A percentile compares a stretch with the other conserved stretches of the same genome.
phyloP scores from a whole-genome alignment of 2,329 filamentous ascomycete species.

The Colletotrichum orchidophilum region DNA sequence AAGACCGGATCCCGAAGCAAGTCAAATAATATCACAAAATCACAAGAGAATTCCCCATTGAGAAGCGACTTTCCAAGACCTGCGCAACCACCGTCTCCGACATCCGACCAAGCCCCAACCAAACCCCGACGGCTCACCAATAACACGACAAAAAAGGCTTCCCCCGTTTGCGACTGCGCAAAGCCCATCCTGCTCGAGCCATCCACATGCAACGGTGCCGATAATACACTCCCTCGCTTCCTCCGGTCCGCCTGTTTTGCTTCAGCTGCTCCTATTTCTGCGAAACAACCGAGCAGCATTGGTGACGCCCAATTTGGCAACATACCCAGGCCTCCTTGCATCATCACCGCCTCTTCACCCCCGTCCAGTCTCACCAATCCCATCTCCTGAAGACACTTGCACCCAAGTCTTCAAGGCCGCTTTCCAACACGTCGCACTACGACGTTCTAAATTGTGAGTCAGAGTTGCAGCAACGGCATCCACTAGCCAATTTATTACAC shows the following conservation, averaged over 20 bases:
- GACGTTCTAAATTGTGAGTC: conserved; percentile 35
- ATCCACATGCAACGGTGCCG: conserved; percentile 34
- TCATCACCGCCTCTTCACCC: conserved; percentile 35
- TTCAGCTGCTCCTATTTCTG: conserved; percentile 37
- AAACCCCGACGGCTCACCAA: neutral
- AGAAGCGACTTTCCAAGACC: conserved; percentile 33
- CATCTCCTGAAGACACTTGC: conserved; percentile 14
- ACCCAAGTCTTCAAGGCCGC: conserved; percentile 19
- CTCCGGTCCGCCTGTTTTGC: conserved; percentile 37
- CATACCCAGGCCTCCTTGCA: conserved; percentile 38
- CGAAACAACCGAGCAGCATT: conserved; percentile 46
- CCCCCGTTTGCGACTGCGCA: conserved; percentile 18
- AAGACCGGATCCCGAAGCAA: conserved; percentile 28
- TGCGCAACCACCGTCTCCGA: conserved; percentile 33
- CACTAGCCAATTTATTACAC: conserved; percentile 28
- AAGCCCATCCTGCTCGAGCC: conserved; percentile 19
- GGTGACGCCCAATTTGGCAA: conserved; percentile 47
- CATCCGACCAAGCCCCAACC: conserved; percentile 6
- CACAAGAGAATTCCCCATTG: conserved; percentile 11
- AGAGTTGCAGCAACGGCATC: conserved; percentile 32
- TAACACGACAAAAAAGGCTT: neutral
- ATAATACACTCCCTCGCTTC: conserved; percentile 40
- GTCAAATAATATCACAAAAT: conserved; percentile 28
- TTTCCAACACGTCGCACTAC: conserved; percentile 33
- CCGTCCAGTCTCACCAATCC: conserved; percentile 33